phyloP scores from a whole-genome alignment of 768 basidiomycete genomes.

The Hericium alpestre region DNA sequence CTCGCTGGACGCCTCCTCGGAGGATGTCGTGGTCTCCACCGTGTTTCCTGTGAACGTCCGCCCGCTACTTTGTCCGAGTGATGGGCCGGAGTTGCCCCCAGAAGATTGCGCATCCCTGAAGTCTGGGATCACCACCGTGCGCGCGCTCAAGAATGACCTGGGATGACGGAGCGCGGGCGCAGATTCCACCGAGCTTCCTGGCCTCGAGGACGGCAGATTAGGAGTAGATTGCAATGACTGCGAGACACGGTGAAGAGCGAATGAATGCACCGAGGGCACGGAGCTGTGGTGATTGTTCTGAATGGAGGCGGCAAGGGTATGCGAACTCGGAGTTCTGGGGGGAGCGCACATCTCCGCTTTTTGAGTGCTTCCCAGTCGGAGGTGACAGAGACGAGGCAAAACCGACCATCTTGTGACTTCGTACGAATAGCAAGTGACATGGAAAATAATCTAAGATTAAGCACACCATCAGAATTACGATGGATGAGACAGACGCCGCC shows the following conservation, averaged over 20 bases:
- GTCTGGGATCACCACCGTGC: conserved; percentile 9
- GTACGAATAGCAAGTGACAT: conserved; percentile 1
- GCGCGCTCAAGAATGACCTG: conserved; percentile 4
- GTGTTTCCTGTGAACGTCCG: not conserved
- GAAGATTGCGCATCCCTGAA: not conserved
- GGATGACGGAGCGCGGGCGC: not conserved
- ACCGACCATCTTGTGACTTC: not conserved
- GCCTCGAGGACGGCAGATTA: not conserved
- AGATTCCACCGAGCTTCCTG: no score
- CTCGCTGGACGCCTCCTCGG: conserved; percentile 8
- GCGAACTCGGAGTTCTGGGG: not conserved
- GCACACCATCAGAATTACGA: not conserved
- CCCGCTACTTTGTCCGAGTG: not conserved
- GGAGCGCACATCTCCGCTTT: not conserved
- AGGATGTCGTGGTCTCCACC: conserved; percentile 2
- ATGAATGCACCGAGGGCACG: not conserved
- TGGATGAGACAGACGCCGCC: not conserved
- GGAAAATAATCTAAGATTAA: not conserved
- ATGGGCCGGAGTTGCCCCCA: not conserved
- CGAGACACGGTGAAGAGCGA: not conserved
- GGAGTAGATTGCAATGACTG: not conserved
- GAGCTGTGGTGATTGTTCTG: not conserved
- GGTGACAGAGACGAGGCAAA: not conserved
- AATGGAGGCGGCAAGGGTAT: not conserved
- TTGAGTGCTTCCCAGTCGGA: not conserved